Conservation (phyloP, 257 asterid species). For the Solanum neorickii region DNA sequence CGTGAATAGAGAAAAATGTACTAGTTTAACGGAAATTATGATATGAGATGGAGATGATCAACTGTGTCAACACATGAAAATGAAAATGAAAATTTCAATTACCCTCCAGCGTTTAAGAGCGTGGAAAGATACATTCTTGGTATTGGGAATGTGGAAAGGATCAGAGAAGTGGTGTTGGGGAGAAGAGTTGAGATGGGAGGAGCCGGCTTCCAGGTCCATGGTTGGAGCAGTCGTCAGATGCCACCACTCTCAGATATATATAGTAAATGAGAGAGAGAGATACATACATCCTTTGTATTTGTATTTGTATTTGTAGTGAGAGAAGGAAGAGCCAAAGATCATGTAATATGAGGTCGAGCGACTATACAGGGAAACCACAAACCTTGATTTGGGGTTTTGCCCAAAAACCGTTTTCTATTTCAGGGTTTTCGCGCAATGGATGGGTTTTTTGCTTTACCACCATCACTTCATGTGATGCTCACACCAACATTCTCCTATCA, state of each 20-base stretch:
- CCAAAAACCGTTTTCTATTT: background rate
- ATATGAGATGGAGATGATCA: background rate
- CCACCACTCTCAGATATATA: background rate
- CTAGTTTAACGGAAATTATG: background rate
- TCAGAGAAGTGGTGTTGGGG: constrained; percentile 34
- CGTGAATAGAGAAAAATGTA: background rate
- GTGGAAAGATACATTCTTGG: constrained; percentile 64
- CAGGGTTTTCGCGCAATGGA: background rate
- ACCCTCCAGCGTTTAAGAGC: constrained; percentile 95
- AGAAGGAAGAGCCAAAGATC: background rate
- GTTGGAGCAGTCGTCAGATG: background rate
- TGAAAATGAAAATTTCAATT: background rate
- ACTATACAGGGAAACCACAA: background rate
- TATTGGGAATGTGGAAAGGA: constrained; percentile 74
- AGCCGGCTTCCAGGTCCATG: constrained; percentile 32
- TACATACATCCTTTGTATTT: background rate
- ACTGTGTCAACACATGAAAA: background rate
- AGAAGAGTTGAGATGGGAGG: constrained; percentile 9
- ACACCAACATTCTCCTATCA: background rate
- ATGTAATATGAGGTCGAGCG: background rate
- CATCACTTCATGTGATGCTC: background rate
- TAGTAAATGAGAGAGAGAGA: background rate
- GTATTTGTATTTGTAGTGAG: background rate
- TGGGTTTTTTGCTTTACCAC: background rate
- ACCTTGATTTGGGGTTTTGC: background rate